A percentile compares a stretch with the other conserved stretches of the same genome.
phyloP scores from a whole-genome alignment of 306 rosid species.

The Glycine soja region DNA sequence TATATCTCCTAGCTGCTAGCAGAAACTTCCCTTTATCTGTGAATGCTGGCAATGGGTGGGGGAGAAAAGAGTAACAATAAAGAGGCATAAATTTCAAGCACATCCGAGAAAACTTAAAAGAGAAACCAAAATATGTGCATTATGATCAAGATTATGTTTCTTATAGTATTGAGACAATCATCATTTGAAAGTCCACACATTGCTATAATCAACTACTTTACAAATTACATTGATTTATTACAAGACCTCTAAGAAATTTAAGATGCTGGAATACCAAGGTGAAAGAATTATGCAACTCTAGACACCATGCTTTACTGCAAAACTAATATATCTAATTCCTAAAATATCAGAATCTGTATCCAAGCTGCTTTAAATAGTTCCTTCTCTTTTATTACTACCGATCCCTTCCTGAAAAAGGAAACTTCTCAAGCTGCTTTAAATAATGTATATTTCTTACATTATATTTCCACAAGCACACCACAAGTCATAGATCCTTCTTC shows the following conservation, averaged over 20 bases:
- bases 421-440: not conserved
- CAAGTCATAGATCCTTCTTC: slow-evolving; percentile 28
- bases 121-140: slow-evolving; percentile 15
- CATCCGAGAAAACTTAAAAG: slow-evolving; percentile 34
- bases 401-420: slow-evolving; percentile 25
- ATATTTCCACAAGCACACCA: slow-evolving; percentile 20
- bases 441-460: not conserved
- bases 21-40: slow-evolving; percentile 93
- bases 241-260: slow-evolving; percentile 4
- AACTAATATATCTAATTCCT: not conserved
- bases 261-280: slow-evolving; percentile 24
- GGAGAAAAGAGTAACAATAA: not conserved
- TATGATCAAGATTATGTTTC: slow-evolving; percentile 16
- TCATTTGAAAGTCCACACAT: slow-evolving; percentile 24
- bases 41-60: slow-evolving; percentile 66
- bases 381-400: slow-evolving; percentile 4
- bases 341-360: slow-evolving; percentile 8
- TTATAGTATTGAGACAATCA: not conserved
- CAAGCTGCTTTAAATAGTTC: not conserved
- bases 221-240: slow-evolving; percentile 3
- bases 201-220: not conserved
- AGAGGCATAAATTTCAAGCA: slow-evolving; percentile 37
- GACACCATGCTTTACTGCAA: slow-evolving; percentile 22
- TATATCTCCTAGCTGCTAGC: slow-evolving; percentile 90
- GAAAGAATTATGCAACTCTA: slow-evolving; percentile 9